phyloP scores from a whole-genome alignment of 805 yeast genomes.

The Yarrowia osloensis region DNA sequence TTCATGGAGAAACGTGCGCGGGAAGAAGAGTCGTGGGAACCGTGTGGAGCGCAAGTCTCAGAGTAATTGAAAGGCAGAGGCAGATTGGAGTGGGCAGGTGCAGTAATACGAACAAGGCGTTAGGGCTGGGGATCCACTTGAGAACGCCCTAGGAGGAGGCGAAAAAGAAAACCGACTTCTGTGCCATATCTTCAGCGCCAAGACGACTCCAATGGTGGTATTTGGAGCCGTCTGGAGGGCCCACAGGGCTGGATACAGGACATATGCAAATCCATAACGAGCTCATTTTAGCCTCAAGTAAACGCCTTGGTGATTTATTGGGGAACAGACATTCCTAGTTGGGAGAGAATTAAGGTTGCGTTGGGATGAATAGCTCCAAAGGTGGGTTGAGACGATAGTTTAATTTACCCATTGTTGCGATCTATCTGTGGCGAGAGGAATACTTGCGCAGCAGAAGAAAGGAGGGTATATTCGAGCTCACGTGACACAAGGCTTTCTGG shows the following conservation, averaged over 20 bases:
- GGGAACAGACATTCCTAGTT: slow-evolving; percentile 1
- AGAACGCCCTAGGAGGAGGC: not conserved
- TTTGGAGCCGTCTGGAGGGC: not conserved
- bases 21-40: not conserved
- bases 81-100: not conserved
- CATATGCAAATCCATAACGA: not conserved
- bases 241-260: not conserved
- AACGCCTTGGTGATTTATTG: not conserved
- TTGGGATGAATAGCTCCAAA: not conserved
- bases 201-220: not conserved
- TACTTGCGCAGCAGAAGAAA: not conserved
- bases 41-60: not conserved
- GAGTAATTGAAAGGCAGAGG: not conserved
- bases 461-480: not conserved
- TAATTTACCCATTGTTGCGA: not conserved
- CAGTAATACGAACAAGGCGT: not conserved
- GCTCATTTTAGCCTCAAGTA: not conserved
- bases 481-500: not conserved
- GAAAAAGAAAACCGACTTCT: not conserved
- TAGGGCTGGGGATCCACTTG: not conserved
- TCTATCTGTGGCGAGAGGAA: not conserved
- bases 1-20: not conserved
- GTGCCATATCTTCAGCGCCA: not conserved
- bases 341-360: not conserved
- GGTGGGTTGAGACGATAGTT: not conserved